Percentiles rank a stretch among this genome's conserved stretches.
phyloP scores from a whole-genome alignment of 164 flowering plant species.

The Houttuynia cordata region DNA sequence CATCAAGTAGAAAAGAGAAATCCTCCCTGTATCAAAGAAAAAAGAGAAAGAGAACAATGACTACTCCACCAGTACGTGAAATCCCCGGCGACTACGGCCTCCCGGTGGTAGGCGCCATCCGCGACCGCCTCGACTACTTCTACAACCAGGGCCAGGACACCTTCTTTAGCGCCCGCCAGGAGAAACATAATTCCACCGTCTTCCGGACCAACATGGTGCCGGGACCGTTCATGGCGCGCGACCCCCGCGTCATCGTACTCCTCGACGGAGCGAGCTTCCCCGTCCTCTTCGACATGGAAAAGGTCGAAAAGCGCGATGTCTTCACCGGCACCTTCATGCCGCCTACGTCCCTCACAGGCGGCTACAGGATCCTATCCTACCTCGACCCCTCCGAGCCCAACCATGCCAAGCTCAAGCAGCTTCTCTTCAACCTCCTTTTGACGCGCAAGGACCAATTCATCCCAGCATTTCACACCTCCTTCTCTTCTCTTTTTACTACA shows the following conservation, averaged over 20 bases:
- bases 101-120: constrained; percentile 63
- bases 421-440: constrained; percentile 46
- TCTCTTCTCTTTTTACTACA: no score
- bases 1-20: no score
- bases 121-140: constrained; percentile 69
- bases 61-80: no score
- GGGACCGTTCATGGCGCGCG: constrained; percentile 38
- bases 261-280: constrained; percentile 60
- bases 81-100: constrained; percentile 76
- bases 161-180: constrained; percentile 49
- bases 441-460: constrained; percentile 24
- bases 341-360: constrained; percentile 58
- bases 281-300: constrained; percentile 62
- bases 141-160: constrained; percentile 73
- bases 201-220: constrained; percentile 82
- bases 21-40: no score
- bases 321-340: constrained; percentile 87
- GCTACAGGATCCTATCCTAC: constrained; percentile 54
- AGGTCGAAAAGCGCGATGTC: constrained; percentile 64
- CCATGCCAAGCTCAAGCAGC: constrained; percentile 45
- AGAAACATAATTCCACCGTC: constrained; percentile 65
- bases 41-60: no score
- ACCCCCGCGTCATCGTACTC: constrained; percentile 52
- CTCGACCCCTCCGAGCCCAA: constrained; percentile 64
- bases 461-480: no score